phyloP scores from a whole-genome alignment of 345 rosid genomes.

The Gynandropsis gynandra region DNA sequence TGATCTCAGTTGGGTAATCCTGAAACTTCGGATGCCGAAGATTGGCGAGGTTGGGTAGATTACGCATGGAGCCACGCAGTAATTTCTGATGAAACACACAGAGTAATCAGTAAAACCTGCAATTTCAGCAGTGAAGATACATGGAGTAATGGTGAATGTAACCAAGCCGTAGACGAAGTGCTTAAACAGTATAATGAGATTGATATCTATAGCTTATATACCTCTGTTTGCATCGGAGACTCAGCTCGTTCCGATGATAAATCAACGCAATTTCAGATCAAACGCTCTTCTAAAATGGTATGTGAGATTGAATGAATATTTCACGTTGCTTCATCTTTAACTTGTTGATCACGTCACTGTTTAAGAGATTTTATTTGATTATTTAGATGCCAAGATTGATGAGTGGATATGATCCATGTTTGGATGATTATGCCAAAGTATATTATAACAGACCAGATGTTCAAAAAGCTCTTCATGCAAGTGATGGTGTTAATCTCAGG shows the following conservation, averaged over 20 bases:
- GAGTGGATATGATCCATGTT: slow-evolving; percentile 87
- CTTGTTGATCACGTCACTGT: neutral
- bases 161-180: slow-evolving; percentile 47
- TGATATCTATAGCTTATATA: slow-evolving; percentile 75
- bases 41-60: slow-evolving; percentile 79
- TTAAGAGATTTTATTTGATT: neutral
- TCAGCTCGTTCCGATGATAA: slow-evolving; percentile 24
- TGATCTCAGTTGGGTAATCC: slow-evolving; percentile 74
- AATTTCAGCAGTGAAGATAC: slow-evolving; percentile 52
- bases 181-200: slow-evolving; percentile 62
- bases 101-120: slow-evolving; percentile 40
- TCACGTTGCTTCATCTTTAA: neutral
- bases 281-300: slow-evolving; percentile 45
- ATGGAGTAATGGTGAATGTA: slow-evolving; percentile 54
- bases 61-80: slow-evolving; percentile 97
- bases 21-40: slow-evolving; percentile 64
- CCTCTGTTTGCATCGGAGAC: slow-evolving; percentile 47
- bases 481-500: slow-evolving; percentile 47
- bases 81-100: slow-evolving; percentile 74
- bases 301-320: neutral
- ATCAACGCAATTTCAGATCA: slow-evolving; percentile 30
- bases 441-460: slow-evolving; percentile 76
- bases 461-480: slow-evolving; percentile 80
- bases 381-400: slow-evolving; percentile 62
- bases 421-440: slow-evolving; percentile 56